Percentiles rank a stretch among this genome's conserved stretches.
These are phyloP conservation scores for Mycosphaerelloides madeirae DNA, from an alignment of 2,329 filamentous ascomycete genomes.

Conservation along the genomic window DNA sequence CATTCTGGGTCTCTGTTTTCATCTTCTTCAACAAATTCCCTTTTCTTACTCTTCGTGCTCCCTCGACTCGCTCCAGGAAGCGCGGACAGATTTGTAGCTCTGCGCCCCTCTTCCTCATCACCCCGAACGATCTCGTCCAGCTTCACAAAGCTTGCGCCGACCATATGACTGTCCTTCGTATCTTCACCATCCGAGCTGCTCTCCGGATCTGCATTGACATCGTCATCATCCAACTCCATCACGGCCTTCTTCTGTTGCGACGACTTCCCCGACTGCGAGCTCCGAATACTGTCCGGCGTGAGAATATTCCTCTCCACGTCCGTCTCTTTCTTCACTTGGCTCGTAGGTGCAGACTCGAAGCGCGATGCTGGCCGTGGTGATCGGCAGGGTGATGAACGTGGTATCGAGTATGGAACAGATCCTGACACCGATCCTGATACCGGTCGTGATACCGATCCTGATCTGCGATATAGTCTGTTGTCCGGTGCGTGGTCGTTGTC, in stretches of 20 bases:
- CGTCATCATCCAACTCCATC: conserved; percentile 2
- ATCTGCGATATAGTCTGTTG: conserved; percentile 6
- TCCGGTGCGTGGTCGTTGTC: conserved; percentile 32
- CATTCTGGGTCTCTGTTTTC: neutral
- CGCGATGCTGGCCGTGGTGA: too few species aligned
- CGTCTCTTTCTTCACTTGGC: neutral
- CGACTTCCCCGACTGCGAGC: neutral
- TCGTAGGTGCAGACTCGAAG: neutral
- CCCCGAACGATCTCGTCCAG: neutral
- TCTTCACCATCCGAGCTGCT: conserved; percentile 4
- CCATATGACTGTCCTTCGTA: neutral
- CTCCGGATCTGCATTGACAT: conserved; percentile 6
- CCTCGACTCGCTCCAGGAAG: neutral
- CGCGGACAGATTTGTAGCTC: neutral
- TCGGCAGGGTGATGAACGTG: too few species aligned
- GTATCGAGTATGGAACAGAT: too few species aligned
- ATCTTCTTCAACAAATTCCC: neutral
- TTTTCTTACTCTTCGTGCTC: neutral
- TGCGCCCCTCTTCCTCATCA: neutral
- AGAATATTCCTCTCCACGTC: neutral
- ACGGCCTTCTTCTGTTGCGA: too few species aligned
- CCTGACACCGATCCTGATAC: too few species aligned
- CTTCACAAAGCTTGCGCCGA: neutral
- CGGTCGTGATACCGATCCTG: too few species aligned
- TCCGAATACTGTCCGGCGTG: conserved; percentile 1